Evolutionary conservation across 192 early-diverging fungal species (phyloP), one percentile per base, ranked within the genome.

Genomic region (Entomortierella chlamydospora): DNA sequence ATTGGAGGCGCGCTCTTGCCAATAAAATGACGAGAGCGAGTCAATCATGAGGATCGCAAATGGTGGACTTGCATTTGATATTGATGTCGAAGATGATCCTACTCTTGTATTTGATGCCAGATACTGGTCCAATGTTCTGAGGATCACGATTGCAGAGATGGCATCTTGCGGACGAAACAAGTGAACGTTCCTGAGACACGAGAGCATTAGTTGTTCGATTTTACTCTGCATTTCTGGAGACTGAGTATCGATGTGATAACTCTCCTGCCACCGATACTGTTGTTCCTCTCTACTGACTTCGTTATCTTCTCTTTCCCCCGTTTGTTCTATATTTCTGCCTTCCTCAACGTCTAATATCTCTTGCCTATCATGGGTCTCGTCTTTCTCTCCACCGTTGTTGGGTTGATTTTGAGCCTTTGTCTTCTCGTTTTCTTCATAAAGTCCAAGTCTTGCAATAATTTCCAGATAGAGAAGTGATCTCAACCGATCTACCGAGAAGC

Each of bases 151-250:
- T 1, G 68, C 50, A 4, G 76, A 70, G 18, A 58, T 22, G 17
- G 76, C 68, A 22, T 70, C 68, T 7, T 47, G 68, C 25, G 76
- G 76, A 34, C 76, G 61, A 64, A 79, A 79, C 7, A 79, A 25
- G 28, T 79, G 76, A 2, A 79, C 68, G 22, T 64, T 70, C 25
- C 49, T 26, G 2, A 79, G 68, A 49, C 76, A 79, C 28, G 68
- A 60, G 0, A 34, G 23, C 2, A 39, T 52, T 2, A 79, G 41
- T n/a, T 65, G 56, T 2, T 79, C 62, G 15, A 79, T 49, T 41
- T 70, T 79, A 28, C 61, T 15, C 29, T 31, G 43, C 25, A 70
- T 59, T 30, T 45, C 45, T 18, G 53, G 54, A 0, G 68, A 66
- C 8, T 55, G 10, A 3, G 59, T 52, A 15, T 78, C 61, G 12